Evolutionary conservation across 1,284 basidiomycete genomes (phyloP).

Genomic region (Rhodofomes roseus): DNA sequence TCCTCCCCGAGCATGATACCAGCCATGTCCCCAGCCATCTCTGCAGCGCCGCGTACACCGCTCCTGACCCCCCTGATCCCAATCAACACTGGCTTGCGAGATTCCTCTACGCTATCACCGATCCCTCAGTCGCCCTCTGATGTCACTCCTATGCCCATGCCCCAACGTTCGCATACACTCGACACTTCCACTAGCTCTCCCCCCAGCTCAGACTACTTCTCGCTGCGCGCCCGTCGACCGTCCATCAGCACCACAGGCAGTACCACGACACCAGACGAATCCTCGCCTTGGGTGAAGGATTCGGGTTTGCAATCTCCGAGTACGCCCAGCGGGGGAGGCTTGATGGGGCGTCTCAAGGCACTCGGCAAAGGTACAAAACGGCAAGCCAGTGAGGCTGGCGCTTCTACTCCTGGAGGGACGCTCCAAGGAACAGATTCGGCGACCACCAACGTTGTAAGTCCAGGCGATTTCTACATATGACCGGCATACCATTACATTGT

Average conservation of each 20-base stretch:
- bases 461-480: no score
- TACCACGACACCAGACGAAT: constrained; percentile 46
- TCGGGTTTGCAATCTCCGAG: constrained; percentile 40
- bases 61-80: constrained; percentile 58
- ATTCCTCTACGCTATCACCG: constrained; percentile 25
- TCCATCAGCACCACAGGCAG: constrained; percentile 34
- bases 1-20: constrained; percentile 63
- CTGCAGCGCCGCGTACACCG: constrained; percentile 41
- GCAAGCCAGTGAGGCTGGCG: constrained; percentile 35
- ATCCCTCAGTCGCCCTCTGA: constrained; percentile 34
- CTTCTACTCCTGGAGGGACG: constrained; percentile 22
- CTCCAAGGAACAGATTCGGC: constrained; percentile 19
- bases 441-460: constrained; percentile 29
- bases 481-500: no score
- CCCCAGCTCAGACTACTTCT: constrained; percentile 47
- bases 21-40: constrained; percentile 51
- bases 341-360: constrained; percentile 78
- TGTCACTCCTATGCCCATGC: constrained; percentile 30
- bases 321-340: constrained; percentile 54
- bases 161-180: constrained; percentile 16
- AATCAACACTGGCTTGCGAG: constrained; percentile 29
- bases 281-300: constrained; percentile 43
- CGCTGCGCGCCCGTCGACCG: constrained; percentile 39
- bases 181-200: constrained; percentile 8
- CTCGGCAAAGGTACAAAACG: constrained; percentile 63